Conservation (phyloP, 306 rosid species). For the Medicago lupulina region DNA sequence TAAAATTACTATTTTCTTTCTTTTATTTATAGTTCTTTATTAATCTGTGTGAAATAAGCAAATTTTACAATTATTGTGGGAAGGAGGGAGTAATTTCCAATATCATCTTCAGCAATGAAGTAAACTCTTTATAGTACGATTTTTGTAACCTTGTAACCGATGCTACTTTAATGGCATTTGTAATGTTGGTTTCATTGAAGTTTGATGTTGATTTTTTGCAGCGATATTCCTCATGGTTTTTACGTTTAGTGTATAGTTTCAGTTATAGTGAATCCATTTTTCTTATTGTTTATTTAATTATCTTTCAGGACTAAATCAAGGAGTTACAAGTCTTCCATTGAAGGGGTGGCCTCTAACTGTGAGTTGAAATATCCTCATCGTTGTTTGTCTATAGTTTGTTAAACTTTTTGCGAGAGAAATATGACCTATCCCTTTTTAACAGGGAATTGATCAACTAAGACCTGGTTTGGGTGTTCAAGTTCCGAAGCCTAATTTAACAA, state of each 20-base stretch:
- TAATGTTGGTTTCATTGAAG: conserved; percentile 12
- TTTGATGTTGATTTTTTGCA: conserved; percentile 25
- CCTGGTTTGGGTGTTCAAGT: conserved; percentile 83
- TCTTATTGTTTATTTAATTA: conserved; percentile 25
- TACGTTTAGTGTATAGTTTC: conserved; percentile 11
- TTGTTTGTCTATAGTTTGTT: conserved; percentile 23
- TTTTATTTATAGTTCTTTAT: too few relatives aligned
- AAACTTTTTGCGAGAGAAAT: conserved; percentile 36
- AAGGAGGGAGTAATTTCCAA: too few relatives aligned
- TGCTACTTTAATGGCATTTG: conserved; percentile 2
- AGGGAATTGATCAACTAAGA: conserved; percentile 89
- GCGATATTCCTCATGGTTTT: conserved; percentile 29
- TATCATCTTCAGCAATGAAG: neutral
- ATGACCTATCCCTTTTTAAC: conserved; percentile 37
- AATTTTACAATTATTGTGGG: neutral
- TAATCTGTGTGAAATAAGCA: neutral
- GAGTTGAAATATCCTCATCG: conserved; percentile 53
- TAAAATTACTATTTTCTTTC: neutral
- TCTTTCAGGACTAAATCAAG: conserved; percentile 74
- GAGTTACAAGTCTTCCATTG: conserved; percentile 70
- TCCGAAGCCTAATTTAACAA: conserved; percentile 73
- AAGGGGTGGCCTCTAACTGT: conserved; percentile 97
- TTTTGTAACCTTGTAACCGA: conserved; percentile 17
- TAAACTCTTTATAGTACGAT: conserved; percentile 17
- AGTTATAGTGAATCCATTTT: conserved; percentile 26